Conservation (phyloP, 2,329 filamentous ascomycete species). For the Diaporthe vaccinii region DNA sequence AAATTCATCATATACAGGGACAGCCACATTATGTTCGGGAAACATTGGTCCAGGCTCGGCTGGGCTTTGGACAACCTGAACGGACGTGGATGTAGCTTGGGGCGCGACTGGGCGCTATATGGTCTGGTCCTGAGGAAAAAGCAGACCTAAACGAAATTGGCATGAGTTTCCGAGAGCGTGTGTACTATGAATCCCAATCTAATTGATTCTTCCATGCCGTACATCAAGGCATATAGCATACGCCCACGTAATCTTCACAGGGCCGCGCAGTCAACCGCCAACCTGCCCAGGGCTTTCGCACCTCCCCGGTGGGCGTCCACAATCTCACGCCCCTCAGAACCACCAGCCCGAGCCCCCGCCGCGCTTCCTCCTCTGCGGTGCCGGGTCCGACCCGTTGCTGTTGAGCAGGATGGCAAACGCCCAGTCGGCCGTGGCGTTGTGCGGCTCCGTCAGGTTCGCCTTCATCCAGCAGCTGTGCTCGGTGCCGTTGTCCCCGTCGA, state of each 20-base stretch:
- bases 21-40: neutral
- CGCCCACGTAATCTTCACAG: no score
- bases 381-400: neutral
- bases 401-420: slow-evolving; percentile 67
- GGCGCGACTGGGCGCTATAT: neutral
- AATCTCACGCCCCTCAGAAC: neutral
- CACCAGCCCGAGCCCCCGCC: neutral
- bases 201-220: neutral
- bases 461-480: slow-evolving; percentile 62
- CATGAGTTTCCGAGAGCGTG: neutral
- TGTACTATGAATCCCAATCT: neutral
- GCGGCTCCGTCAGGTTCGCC: slow-evolving; percentile 50
- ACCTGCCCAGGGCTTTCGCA: neutral
- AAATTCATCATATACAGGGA: no score
- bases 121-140: neutral
- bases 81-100: neutral
- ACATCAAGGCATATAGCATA: neutral
- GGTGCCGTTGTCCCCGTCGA: slow-evolving; percentile 54
- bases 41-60: neutral
- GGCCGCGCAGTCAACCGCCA: neutral
- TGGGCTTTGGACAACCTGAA: neutral
- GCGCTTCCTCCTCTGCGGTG: neutral
- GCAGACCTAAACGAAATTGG: neutral
- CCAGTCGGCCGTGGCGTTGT: slow-evolving; percentile 54
- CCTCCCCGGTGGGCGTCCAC: neutral